Conservation (phyloP, 345 rosid genomes). For the Mercurialis annua region DNA sequence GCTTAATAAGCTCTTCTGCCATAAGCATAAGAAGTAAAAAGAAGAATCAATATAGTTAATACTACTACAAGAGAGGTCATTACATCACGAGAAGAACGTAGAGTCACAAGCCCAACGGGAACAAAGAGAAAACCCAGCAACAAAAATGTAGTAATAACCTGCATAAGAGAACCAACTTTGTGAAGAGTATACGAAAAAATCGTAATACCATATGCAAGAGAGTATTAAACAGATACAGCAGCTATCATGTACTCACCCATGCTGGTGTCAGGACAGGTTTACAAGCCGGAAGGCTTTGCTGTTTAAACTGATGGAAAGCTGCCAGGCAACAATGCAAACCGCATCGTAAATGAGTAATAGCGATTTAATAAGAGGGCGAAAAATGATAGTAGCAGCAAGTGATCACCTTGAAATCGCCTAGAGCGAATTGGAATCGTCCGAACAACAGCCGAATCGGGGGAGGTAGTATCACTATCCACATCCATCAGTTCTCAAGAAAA, state of each 20-base stretch:
- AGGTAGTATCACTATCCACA: constrained; percentile 32
- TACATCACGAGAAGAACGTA: constrained; percentile 65
- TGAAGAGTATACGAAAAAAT: constrained; percentile 2
- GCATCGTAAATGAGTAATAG: neutral
- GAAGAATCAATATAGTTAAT: constrained; percentile 1
- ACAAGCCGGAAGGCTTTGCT: constrained; percentile 83
- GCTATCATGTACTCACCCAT: constrained; percentile 47
- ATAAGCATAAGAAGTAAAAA: constrained; percentile 6
- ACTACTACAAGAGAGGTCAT: constrained; percentile 10
- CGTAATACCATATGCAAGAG: neutral
- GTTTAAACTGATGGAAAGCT: constrained; percentile 62
- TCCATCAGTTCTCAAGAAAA: constrained; percentile 37
- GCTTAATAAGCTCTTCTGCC: constrained; percentile 2
- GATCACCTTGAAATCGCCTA: constrained; percentile 36
- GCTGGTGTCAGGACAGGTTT: constrained; percentile 76
- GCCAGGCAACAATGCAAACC: constrained; percentile 19
- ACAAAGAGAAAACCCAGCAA: constrained; percentile 52
- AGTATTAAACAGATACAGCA: neutral
- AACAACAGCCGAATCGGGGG: constrained; percentile 23
- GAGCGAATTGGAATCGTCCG: constrained; percentile 34
- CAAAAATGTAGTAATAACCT: constrained; percentile 60
- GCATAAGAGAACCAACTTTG: constrained; percentile 18
- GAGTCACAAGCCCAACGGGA: constrained; percentile 60
- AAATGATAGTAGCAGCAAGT: neutral
- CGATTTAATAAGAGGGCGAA: neutral